Evolutionary conservation across 2,329 filamentous ascomycete genomes (phyloP), one percentile per base, ranked within the genome.

Genomic region (Colletotrichum tropicale): DNA sequence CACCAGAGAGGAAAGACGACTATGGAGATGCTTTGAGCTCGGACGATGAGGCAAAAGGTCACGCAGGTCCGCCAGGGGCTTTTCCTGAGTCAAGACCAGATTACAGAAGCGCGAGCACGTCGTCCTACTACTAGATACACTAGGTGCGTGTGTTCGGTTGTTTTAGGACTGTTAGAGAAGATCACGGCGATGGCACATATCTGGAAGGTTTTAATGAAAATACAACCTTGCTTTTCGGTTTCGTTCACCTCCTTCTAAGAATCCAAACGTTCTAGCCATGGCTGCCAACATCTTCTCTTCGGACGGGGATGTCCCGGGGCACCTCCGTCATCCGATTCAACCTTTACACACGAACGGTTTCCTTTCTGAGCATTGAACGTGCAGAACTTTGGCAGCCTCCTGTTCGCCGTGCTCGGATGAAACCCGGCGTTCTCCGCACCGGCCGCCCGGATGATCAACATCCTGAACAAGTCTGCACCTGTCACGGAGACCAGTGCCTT

Each of bases 81-180:
- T 92, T 89, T 77, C 89, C 90, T 6, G 89, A 88, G 9, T 86
- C 86, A 0, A 81, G 83, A 32, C 80, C 79, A 5, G 85, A 88
- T 36, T 87, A 87, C 79, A 77, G 82, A 28, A 82, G 82, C 12
- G 84, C 81, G 1, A 86, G 84, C 58, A 80, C 82, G 12, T 52
- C 43, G n/a, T 87, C 86, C 74, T 88, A 88, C 64, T 84, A 80
- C 58, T 76, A 76, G 70, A 21, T 26, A 30, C 66, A 24, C 38
- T 38, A 64, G 38, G 56, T 43, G 12, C 69, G 62, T 73, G 30
- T 69, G 64, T 38, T 64, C 55, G 30, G 38, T 30, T 65, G 58
- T 74, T 65, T 69, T 38, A 68, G 43, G 21, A 65, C 48, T 26
- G 58, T 76, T 69, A 61, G 64, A 65, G 43, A 69, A 28, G 64